Evolutionary conservation across 1,284 basidiomycete genomes (phyloP).

Genomic region (Trametes pubescens): DNA sequence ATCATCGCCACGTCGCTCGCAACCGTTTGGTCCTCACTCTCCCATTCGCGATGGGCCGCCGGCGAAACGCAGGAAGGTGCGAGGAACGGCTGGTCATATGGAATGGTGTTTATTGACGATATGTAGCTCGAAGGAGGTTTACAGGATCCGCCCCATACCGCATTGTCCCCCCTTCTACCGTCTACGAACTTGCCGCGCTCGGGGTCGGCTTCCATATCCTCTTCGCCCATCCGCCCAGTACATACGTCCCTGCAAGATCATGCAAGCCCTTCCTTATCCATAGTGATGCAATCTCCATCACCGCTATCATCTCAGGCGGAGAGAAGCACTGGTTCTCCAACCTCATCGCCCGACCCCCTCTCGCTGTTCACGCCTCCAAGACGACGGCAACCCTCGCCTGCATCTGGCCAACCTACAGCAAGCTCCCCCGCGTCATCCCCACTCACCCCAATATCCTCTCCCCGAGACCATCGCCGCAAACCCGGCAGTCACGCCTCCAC

Average conservation of each 20-base stretch:
- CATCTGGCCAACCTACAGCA: neutral
- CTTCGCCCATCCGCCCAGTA: neutral
- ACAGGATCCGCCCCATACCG: constrained; percentile 1
- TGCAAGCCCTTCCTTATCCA: neutral
- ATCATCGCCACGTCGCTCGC: neutral
- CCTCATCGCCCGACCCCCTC: constrained; percentile 28
- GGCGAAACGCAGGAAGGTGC: constrained; percentile 28
- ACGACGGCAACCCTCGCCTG: neutral
- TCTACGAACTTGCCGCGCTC: constrained; percentile 10
- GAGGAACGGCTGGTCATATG: neutral
- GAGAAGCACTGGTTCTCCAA: constrained; percentile 20
- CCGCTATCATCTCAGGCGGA: neutral
- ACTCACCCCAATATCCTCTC: constrained; percentile 27
- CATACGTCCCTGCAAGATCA: too few relatives aligned
- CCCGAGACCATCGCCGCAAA: neutral
- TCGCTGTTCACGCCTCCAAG: constrained; percentile 24
- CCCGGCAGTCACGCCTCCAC: neutral
- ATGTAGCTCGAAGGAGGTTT: constrained; percentile 1
- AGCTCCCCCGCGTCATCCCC: constrained; percentile 24
- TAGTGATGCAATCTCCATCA: neutral
- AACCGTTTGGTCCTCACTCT: neutral
- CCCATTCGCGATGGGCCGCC: constrained; percentile 12
- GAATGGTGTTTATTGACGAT: neutral
- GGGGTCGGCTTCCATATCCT: neutral
- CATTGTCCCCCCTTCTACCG: constrained; percentile 1